Percentiles rank a stretch among this genome's conserved stretches.
These are phyloP conservation scores for Chlorella ohadii DNA, from an alignment of 139 green algal genomes.

Conservation along the genomic window DNA sequence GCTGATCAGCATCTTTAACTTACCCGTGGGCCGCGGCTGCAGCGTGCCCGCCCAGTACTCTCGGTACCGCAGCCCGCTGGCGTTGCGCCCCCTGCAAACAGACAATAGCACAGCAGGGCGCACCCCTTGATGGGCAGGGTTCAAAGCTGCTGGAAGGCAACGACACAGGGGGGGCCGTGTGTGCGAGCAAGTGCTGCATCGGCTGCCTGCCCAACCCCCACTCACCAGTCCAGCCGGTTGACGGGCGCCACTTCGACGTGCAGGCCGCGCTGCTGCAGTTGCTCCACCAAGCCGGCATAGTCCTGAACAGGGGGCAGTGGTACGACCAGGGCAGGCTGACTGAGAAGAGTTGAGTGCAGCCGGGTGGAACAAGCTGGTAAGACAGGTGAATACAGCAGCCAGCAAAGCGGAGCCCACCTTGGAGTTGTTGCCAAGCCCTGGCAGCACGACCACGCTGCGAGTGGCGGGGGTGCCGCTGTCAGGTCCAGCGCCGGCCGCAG, in stretches of 20 bases:
- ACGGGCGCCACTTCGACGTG: constrained; percentile 64
- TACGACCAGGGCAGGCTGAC: too few species aligned
- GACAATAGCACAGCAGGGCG: too few species aligned
- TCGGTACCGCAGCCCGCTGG: constrained; percentile 74
- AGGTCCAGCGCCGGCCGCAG: neutral
- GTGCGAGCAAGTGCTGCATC: too few species aligned
- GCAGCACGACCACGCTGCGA: constrained; percentile 75
- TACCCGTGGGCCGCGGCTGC: constrained; percentile 65
- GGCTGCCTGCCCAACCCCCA: neutral
- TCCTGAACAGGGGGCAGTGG: constrained; percentile 44
- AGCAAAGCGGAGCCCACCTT: too few species aligned
- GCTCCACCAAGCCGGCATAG: constrained; percentile 67
- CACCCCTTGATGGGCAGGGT: too few species aligned
- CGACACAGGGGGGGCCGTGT: too few species aligned
- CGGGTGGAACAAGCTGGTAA: too few species aligned
- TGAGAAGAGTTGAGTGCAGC: too few species aligned
- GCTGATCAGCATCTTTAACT: too few species aligned
- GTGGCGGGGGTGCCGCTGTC: too few species aligned
- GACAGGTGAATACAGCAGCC: too few species aligned
- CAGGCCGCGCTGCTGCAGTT: constrained; percentile 55
- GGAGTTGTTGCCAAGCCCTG: constrained; percentile 90
- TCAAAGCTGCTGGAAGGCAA: too few species aligned
- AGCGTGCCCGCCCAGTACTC: constrained; percentile 94
- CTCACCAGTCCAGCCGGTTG: constrained; percentile 79
- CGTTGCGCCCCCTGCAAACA: constrained; percentile 72